phyloP scores from a whole-genome alignment of 225 moss, liverwort and hornwort genomes.

The Marchantia polymorpha region DNA sequence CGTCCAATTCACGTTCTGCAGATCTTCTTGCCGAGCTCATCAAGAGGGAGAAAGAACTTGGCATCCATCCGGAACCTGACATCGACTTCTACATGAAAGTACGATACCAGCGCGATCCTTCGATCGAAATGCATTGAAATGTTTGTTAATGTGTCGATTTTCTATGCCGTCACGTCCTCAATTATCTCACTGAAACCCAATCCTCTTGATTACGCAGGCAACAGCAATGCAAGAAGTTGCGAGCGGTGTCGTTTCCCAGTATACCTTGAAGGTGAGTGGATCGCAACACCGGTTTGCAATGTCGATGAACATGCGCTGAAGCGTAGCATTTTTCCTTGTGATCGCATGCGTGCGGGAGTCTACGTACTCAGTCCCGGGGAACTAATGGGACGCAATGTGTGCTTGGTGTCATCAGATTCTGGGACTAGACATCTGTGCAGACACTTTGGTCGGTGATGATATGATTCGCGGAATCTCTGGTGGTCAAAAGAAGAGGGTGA shows the following conservation, averaged over 20 bases:
- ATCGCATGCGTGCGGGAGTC: too few species aligned
- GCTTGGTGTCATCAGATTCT: slow-evolving; percentile 22
- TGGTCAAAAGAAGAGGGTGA: slow-evolving; percentile 43
- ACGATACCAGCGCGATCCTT: neutral
- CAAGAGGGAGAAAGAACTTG: slow-evolving; percentile 64
- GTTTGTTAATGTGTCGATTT: too few species aligned
- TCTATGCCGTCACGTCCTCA: neutral
- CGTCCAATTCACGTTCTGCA: slow-evolving; percentile 1
- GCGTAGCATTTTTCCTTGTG: too few species aligned
- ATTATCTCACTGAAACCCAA: neutral
- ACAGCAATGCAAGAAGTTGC: slow-evolving; percentile 20
- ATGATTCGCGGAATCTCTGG: slow-evolving; percentile 45
- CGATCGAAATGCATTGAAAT: too few species aligned
- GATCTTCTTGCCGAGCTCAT: slow-evolving; percentile 70
- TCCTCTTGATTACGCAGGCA: slow-evolving; percentile 8
- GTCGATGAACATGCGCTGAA: neutral
- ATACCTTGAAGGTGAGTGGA: slow-evolving; percentile 24
- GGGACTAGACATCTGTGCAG: slow-evolving; percentile 37
- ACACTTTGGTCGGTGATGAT: slow-evolving; percentile 38
- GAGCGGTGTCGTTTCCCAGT: slow-evolving; percentile 26
- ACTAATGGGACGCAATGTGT: neutral
- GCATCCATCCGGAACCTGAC: slow-evolving; percentile 71
- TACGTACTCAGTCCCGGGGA: too few species aligned
- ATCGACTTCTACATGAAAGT: slow-evolving; percentile 84
- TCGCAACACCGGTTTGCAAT: neutral